Conservation (phyloP, 768 basidiomycete genomes). For the Tylopilus balloui region DNA sequence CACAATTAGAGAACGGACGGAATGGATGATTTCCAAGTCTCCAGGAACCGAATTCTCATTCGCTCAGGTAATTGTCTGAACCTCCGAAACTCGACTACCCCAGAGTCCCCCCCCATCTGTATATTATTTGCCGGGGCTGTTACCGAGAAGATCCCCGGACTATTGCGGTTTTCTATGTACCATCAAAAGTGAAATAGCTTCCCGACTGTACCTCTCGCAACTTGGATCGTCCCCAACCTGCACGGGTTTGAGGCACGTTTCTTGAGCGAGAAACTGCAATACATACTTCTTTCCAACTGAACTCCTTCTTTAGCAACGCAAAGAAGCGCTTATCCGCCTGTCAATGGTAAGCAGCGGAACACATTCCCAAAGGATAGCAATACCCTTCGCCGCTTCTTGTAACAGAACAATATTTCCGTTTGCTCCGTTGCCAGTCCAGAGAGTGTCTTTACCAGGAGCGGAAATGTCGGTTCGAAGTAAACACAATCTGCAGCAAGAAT, state of each 20-base stretch:
- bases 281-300: constrained; percentile 64
- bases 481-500: constrained; percentile 93
- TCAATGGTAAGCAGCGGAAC: constrained; percentile 1
- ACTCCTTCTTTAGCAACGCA: constrained; percentile 67
- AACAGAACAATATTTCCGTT: constrained; percentile 82
- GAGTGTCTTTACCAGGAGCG: constrained; percentile 78
- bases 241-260: constrained; percentile 1
- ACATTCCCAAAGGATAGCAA: not conserved
- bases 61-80: not conserved
- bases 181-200: constrained; percentile 61
- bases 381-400: constrained; percentile 91
- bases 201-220: constrained; percentile 51
- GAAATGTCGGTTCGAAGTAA: constrained; percentile 92
- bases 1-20: constrained; percentile 7
- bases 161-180: constrained; percentile 18
- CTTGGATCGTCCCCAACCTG: constrained; percentile 65
- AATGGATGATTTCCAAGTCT: not conserved
- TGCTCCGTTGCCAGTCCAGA: constrained; percentile 50
- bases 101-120: not conserved
- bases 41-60: not conserved
- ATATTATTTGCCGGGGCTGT: not conserved
- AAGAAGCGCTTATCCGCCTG: constrained; percentile 92
- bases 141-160: not conserved
- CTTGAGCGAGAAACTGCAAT: not conserved
- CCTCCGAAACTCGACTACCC: not conserved